These are phyloP conservation scores for Ilex paraguariensis DNA, from an alignment of 305 asterid species.

Conservation along the genomic window DNA sequence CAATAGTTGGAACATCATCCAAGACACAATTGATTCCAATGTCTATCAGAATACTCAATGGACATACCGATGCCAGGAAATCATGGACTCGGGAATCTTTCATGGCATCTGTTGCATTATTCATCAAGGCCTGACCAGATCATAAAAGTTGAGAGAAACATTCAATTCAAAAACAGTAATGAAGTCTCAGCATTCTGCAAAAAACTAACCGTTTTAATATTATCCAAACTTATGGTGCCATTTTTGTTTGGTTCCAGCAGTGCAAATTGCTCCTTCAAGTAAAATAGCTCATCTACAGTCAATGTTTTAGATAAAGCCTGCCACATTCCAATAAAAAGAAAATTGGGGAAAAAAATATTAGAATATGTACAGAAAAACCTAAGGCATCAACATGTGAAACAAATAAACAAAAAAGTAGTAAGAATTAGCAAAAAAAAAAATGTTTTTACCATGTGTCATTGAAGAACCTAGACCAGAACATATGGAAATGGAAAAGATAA, in stretches of 20 bases:
- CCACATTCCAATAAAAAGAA: slow-evolving; percentile 2
- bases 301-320: slow-evolving; percentile 51
- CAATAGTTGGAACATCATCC: background rate
- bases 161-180: background rate
- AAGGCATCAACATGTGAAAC: background rate
- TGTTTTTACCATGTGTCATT: too few relatives aligned
- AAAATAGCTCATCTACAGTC: slow-evolving; percentile 40
- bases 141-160: slow-evolving; percentile 6
- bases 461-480: too few relatives aligned
- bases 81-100: slow-evolving; percentile 78
- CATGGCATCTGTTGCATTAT: slow-evolving; percentile 84
- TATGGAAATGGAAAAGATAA: too few relatives aligned
- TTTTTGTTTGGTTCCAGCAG: slow-evolving; percentile 41
- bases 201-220: slow-evolving; percentile 47
- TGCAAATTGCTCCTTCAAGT: slow-evolving; percentile 45
- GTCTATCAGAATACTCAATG: background rate
- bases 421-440: too few relatives aligned
- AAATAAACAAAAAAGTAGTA: background rate
- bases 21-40: slow-evolving; percentile 1
- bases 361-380: background rate
- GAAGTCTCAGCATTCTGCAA: background rate
- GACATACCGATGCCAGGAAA: slow-evolving; percentile 70
- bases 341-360: background rate
- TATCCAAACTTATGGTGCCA: slow-evolving; percentile 41
- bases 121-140: slow-evolving; percentile 62